Evolutionary conservation across 345 rosid genomes (phyloP).

Genomic region (Excoecaria cochinchinensis): DNA sequence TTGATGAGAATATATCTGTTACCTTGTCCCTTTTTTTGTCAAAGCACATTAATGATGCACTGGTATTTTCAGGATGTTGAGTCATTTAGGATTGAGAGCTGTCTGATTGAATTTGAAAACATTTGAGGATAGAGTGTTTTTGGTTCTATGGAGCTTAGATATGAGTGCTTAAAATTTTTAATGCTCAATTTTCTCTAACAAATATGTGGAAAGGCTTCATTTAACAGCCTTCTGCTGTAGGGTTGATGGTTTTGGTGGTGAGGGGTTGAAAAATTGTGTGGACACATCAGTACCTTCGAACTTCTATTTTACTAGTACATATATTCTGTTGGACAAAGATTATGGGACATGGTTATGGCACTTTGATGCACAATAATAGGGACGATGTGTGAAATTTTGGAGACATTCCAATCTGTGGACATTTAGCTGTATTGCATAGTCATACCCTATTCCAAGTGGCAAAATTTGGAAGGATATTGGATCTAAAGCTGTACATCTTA

Average conservation of each 20-base stretch:
- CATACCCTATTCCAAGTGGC: not conserved
- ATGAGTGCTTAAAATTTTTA: not conserved
- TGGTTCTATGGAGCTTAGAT: not conserved
- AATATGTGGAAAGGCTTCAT: not conserved
- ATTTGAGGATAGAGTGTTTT: not conserved
- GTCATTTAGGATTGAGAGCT: not conserved
- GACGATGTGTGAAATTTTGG: not conserved
- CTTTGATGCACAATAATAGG: not conserved
- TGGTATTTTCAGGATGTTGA: not conserved
- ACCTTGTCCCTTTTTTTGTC: not conserved
- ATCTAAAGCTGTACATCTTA: not conserved
- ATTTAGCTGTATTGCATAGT: not conserved
- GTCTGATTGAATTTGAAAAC: not conserved
- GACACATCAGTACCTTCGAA: not conserved
- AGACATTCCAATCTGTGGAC: not conserved
- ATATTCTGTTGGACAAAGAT: not conserved
- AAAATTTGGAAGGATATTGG: not conserved
- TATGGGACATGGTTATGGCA: not conserved
- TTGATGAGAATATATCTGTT: not conserved
- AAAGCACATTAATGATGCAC: not conserved
- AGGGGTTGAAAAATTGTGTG: not conserved
- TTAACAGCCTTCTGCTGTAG: not conserved
- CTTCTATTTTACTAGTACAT: not conserved
- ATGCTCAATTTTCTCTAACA: not conserved
- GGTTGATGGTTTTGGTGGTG: not conserved